Base-by-base conservation (phyloP, 495 filamentous ascomycete genomes). In the Hypoxylon fragiforme region DNA sequence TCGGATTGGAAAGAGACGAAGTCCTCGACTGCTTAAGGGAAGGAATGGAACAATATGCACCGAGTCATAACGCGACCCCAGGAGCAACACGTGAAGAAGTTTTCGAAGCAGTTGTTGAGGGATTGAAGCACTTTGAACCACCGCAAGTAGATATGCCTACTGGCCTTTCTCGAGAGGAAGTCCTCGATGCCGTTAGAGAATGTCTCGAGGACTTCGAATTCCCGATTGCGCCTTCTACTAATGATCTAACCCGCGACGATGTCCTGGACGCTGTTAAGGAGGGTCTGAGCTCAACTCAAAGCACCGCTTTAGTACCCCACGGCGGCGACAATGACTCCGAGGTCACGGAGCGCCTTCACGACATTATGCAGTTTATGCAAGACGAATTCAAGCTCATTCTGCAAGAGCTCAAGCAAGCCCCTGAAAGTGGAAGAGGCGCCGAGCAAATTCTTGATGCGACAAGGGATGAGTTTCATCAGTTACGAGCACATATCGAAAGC, bases 1-100 rank as follows among this genome's bases (percentile, higher is more conserved):
- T 92, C 52, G 92, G 91, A 6, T 74, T 97, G 6, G 90, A 95
- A 61, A 79, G 89, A 5, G 90, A 95, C 15, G 92, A 97, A 57
- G 86, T 97, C 21, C 78, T 97, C 0, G 82, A 87, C 21, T 92
- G 89, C 57, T 76, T 97, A 16, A 81, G 85, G 52, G 87, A 97
- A 67, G 92, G 92, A 3, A 76, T 97, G 7, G 84, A 87, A 57
- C 79, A 86, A 22, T 92, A 91, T 56, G 79, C 83, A 31, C 85
- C 85, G 1, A 76, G 75, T 37, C 61, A 76, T 2, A 67, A 76
- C 13, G 51, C 50, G 0, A 65, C 67, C 1, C 53, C 70, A 14
- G 79, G 77, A 11, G 82, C 87, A 11, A 87, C 82, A 12, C 83
- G 85, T 50, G 88, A 92, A 0, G 89, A 95, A 54, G 85, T 96